Evolutionary conservation across 2,329 filamentous ascomycete genomes (phyloP), one percentile per base, ranked within the genome.

Genomic region (Botrytis galanthina): DNA sequence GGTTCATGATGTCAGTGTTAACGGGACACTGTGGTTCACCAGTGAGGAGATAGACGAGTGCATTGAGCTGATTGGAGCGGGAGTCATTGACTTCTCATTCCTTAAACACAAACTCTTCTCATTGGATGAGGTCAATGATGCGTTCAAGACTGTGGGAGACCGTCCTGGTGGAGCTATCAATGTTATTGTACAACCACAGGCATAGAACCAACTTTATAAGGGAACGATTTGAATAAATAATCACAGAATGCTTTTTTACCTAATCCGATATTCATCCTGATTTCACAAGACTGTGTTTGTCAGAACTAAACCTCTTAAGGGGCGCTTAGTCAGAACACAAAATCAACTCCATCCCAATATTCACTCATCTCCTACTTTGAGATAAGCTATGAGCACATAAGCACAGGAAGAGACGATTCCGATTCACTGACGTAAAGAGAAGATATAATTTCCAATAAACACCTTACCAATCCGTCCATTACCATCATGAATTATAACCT

Each of bases 331-430:
- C 32, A 61, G 2, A 61, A 39, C 32, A 18, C 22, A 37, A 39
- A 39, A 37, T 61, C 32, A 16, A 61, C 32, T 26, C 12, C 59
- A n/a, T 61, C 22, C 14, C 59, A 14, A 29, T 10, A 39, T 8
- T 14, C 32, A 26, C n/a, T 35, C 3, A 2, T 12, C 3, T 37
- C 20, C 32, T 12, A 37, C 12, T 60, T 35, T 60, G 20, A 32
- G 32, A 61, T 22, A 61, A 37, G 12, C 37, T 37, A 5, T 61
- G 5, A 61, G 12, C 59, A n/a, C 10, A 16, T 39, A 7, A 12
- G 22, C 39, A 1, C 9, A 26, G n/a, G 32, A 61, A n/a, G 4
- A 6, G 1, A 0, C 1, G 4, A 16, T 7, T 39, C 12, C 32
- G 12, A 39, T 61, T 39, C 1, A 12, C 14, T 37, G 29, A 29